These are phyloP conservation scores for Aspergillus arachidicola DNA, from an alignment of 2,329 filamentous ascomycete genomes.

Conservation along the genomic window DNA sequence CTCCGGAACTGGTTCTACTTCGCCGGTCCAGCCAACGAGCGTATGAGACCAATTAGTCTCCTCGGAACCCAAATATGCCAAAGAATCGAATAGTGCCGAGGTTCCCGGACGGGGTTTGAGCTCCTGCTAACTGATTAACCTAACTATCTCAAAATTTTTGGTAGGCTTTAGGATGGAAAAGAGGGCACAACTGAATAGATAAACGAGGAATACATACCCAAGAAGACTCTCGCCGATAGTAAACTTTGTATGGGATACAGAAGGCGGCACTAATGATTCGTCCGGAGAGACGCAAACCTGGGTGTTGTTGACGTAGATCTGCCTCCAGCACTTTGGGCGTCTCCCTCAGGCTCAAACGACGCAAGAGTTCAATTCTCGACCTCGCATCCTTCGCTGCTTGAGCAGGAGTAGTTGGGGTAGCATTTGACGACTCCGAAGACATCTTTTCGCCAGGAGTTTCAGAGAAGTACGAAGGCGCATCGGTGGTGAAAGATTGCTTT, in stretches of 20 bases:
- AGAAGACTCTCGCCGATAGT: conserved; percentile 54
- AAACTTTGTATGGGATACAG: conserved; percentile 63
- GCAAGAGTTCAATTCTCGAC: conserved; percentile 54
- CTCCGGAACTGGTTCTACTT: conserved; percentile 62
- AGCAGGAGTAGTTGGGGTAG: conserved; percentile 36
- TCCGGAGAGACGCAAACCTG: conserved; percentile 61
- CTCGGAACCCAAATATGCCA: conserved; percentile 82
- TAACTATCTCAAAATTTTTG: conserved; percentile 6
- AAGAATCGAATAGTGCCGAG: conserved; percentile 89
- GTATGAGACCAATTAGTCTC: conserved; percentile 87
- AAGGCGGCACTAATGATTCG: conserved; percentile 66
- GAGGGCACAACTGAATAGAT: background rate
- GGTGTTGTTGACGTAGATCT: conserved; percentile 59
- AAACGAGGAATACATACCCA: conserved; percentile 51
- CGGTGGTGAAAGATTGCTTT: conserved; percentile 19
- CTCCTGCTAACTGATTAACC: conserved; percentile 54
- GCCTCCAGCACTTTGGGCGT: conserved; percentile 48
- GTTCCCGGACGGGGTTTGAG: conserved; percentile 79
- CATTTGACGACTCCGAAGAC: conserved; percentile 20
- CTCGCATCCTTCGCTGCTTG: conserved; percentile 49
- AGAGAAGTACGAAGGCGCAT: conserved; percentile 35
- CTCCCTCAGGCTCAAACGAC: conserved; percentile 52
- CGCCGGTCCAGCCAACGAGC: conserved; percentile 92
- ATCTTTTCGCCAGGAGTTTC: conserved; percentile 25
- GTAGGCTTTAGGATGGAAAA: background rate